phyloP scores from a whole-genome alignment of 2,329 filamentous ascomycete species.

The Huntiella bhutanensis region DNA sequence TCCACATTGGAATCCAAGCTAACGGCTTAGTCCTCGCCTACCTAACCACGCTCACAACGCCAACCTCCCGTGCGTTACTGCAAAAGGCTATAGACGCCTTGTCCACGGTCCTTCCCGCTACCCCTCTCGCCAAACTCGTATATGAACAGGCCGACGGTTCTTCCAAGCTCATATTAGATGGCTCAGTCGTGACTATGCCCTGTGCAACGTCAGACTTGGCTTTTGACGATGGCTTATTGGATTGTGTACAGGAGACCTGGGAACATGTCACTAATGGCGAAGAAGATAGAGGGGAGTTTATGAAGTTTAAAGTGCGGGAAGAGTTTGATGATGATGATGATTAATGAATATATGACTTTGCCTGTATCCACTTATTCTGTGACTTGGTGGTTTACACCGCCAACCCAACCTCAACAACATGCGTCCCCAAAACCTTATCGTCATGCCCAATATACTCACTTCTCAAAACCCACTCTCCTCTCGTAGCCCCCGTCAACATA shows the following conservation, averaged over 20 bases:
- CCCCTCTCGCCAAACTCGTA: slow-evolving; percentile 30
- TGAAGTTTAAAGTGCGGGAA: slow-evolving; percentile 63
- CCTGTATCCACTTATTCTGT: background rate
- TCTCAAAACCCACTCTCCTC: slow-evolving; percentile 38
- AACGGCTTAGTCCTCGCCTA: no score
- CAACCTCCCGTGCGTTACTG: no score
- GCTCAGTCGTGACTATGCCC: slow-evolving; percentile 35
- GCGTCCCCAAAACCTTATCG: slow-evolving; percentile 5
- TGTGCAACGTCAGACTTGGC: slow-evolving; percentile 44
- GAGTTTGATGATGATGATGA: slow-evolving; percentile 38
- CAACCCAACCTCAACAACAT: slow-evolving; percentile 9
- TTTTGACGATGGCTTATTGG: slow-evolving; percentile 53
- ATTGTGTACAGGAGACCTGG: slow-evolving; percentile 54
- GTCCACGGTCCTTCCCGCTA: slow-evolving; percentile 13
- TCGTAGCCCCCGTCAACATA: slow-evolving; percentile 50
- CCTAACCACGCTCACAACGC: no score
- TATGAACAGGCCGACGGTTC: slow-evolving; percentile 32
- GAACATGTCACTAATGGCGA: slow-evolving; percentile 34
- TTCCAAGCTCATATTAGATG: slow-evolving; percentile 17
- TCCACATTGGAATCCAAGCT: slow-evolving; percentile 4
- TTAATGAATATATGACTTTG: slow-evolving; percentile 18
- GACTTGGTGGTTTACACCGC: background rate
- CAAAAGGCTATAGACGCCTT: no score
- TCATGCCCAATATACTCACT: slow-evolving; percentile 17
- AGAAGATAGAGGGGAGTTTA: slow-evolving; percentile 35